Percentiles rank a stretch among this genome's conserved stretches.
Evolutionary conservation across 768 basidiomycete genomes (phyloP).

Genomic region (Mycena galopus): DNA sequence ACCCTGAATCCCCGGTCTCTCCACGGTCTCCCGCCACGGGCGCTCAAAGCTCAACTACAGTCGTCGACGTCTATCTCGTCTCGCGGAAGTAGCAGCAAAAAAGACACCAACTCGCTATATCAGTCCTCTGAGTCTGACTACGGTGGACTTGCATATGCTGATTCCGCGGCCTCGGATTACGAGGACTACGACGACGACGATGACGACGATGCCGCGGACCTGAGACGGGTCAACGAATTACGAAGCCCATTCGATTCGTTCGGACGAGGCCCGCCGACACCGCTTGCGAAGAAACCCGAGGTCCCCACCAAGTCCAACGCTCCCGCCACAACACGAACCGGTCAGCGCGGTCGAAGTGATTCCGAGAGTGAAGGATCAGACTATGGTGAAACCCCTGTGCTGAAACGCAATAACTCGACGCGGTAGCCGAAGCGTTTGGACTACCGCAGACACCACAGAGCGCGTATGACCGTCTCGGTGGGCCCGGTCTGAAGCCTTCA

Average conservation of each 20-base stretch:
- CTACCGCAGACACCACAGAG: constrained; percentile 56
- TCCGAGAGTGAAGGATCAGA: constrained; percentile 19
- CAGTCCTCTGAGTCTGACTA: constrained; percentile 60
- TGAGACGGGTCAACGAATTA: constrained; percentile 31
- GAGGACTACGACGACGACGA: constrained; percentile 55
- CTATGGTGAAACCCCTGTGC: constrained; percentile 10
- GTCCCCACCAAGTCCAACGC: not conserved
- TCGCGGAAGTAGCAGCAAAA: constrained; percentile 15
- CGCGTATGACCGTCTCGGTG: constrained; percentile 54
- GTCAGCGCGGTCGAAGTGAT: not conserved
- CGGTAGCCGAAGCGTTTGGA: constrained; percentile 59
- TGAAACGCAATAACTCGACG: constrained; percentile 50
- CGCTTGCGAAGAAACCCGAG: not conserved
- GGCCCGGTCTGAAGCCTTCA: constrained; percentile 46
- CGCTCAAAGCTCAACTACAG: constrained; percentile 9
- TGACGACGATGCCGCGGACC: constrained; percentile 40
- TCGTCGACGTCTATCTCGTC: constrained; percentile 31
- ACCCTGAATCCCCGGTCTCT: constrained; percentile 29
- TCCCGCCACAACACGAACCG: not conserved
- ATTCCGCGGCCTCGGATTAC: constrained; percentile 61
- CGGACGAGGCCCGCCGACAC: constrained; percentile 8
- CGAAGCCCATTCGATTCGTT: constrained; percentile 15
- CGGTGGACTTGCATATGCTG: constrained; percentile 63
- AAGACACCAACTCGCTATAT: constrained; percentile 35
- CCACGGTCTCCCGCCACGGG: constrained; percentile 28